A percentile compares a stretch with the other conserved stretches of the same genome.
Evolutionary conservation across 1,284 basidiomycete species (phyloP).

Genomic region (Binderoboletus segoi): DNA sequence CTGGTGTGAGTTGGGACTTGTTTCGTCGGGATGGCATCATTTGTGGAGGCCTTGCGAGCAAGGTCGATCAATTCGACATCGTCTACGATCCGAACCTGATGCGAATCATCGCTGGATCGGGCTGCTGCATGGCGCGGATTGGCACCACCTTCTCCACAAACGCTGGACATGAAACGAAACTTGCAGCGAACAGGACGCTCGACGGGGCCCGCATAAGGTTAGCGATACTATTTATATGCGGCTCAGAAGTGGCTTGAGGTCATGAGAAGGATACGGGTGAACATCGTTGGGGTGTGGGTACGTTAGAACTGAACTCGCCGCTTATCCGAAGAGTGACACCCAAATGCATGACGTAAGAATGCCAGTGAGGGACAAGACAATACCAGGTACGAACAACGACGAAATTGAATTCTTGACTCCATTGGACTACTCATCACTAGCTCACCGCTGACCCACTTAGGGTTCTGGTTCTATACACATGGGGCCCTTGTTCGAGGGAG

Average conservation of each 20-base stretch:
- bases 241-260: background rate
- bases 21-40: background rate
- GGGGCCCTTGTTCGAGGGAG: no score
- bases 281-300: no score
- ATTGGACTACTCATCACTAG: no score
- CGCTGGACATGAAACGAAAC: slow-evolving; percentile 9
- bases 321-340: no score
- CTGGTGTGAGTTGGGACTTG: background rate
- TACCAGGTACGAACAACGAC: no score
- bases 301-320: no score
- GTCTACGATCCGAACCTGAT: background rate
- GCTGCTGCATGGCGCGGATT: slow-evolving; percentile 11
- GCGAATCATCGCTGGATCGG: slow-evolving; percentile 5
- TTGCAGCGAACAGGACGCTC: background rate
- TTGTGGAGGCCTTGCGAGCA: background rate
- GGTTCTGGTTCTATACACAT: no score
- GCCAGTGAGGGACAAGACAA: no score
- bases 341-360: no score
- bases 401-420: no score
- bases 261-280: slow-evolving; percentile 6
- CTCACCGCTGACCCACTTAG: no score
- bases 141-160: slow-evolving; percentile 2
- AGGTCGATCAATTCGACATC: slow-evolving; percentile 18
- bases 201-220: background rate
- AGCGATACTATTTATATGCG: slow-evolving; percentile 13